Evolutionary conservation across 2,329 filamentous ascomycete genomes (phyloP), one percentile per base, ranked within the genome.

Genomic region (Colletotrichum graminicola): DNA sequence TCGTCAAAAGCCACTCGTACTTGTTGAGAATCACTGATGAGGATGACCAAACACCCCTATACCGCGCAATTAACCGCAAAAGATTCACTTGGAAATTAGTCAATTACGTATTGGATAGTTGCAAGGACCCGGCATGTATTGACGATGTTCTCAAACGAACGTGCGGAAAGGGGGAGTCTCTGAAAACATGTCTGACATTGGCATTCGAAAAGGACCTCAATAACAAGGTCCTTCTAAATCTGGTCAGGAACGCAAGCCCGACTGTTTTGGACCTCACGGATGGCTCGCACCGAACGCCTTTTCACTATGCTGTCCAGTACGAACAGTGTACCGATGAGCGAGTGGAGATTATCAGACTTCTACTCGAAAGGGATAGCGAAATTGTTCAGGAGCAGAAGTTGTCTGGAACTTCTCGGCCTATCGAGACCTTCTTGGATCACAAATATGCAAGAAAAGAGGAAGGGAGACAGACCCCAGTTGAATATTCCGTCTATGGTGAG

Each of bases 251-350:
- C 11, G 51, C 51, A 26, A 34, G 14, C 51, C 23, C 29, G 26
- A 34, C 26, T 21, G 26, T 21, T 5, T 3, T 54, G 26, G 51
- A 26, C 26, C 51, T 11, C 26, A 8, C 51, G 14, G 51, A 54
- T 21, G 51, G 26, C 26, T 54, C 51, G 23, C 51, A 32, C 51
- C 2, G 51, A 26, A 76, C 74, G 12, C 75, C 74, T 6, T 68
- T 76, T 18, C 75, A 76, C 54, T 73, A 76, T n/a, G 75, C 75
- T 5, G 75, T 76, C 21, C 73, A 75, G 60, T 75, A 74, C 41
- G 74, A 74, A 21, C 75, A 73, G 11, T 76, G 73, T 16, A 75
- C 62, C 47, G 64, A 71, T 34, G 73, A 74, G 6, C 75, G 76
- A 26, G 54, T 76, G 2, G 54, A 62, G 10, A 67, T 75, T 21